phyloP scores from a whole-genome alignment of 768 basidiomycete species.

The Candolleomyces efflorescens region DNA sequence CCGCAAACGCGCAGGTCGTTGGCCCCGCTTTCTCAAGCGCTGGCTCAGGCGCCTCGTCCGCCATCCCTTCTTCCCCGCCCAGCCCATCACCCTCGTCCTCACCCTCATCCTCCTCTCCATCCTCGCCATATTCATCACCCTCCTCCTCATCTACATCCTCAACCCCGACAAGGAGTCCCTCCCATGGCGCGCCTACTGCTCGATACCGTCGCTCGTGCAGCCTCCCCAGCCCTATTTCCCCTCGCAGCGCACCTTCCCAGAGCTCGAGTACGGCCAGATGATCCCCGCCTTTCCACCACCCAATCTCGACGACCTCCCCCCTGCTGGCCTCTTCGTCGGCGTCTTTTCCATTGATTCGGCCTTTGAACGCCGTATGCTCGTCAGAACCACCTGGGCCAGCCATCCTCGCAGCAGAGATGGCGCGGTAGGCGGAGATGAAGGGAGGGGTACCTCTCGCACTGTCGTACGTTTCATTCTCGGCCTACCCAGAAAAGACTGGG shows the following conservation, averaged over 20 bases:
- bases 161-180: slow-evolving; percentile 95
- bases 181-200: slow-evolving; percentile 93
- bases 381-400: slow-evolving; percentile 86
- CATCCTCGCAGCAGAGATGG: slow-evolving; percentile 77
- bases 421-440: slow-evolving; percentile 64
- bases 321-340: slow-evolving; percentile 83
- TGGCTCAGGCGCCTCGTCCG: slow-evolving; percentile 53
- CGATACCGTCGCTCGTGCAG: slow-evolving; percentile 49
- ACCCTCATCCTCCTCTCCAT: slow-evolving; percentile 62
- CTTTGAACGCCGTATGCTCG: slow-evolving; percentile 80
- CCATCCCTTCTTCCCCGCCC: slow-evolving; percentile 74
- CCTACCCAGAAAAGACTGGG: slow-evolving; percentile 75
- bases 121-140: slow-evolving; percentile 80
- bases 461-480: slow-evolving; percentile 89
- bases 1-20: slow-evolving; percentile 43
- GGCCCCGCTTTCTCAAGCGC: slow-evolving; percentile 50
- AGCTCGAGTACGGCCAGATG: slow-evolving; percentile 25
- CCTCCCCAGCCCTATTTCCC: slow-evolving; percentile 36
- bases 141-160: slow-evolving; percentile 85
- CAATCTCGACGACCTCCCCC: slow-evolving; percentile 68
- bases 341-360: slow-evolving; percentile 87
- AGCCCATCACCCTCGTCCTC: slow-evolving; percentile 69
- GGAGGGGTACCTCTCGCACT: slow-evolving; percentile 74
- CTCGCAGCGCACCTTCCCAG: slow-evolving; percentile 32
- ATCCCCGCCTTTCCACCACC: slow-evolving; percentile 62